phyloP scores from a whole-genome alignment of 345 rosid genomes.

The Lumnitzera littorea region DNA sequence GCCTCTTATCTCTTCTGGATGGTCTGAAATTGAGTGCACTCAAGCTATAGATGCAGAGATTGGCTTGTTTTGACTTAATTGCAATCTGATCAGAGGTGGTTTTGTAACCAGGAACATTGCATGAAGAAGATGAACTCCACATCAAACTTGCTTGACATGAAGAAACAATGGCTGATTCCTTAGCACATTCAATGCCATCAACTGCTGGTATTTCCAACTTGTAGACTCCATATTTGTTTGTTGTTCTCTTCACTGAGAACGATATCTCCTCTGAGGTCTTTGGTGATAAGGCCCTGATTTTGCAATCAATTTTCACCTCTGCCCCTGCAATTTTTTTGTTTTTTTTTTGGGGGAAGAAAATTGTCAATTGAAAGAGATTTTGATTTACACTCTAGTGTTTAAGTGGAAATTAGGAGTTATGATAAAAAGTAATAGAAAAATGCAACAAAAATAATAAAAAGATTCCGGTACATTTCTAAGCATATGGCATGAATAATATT shows the following conservation, averaged over 20 bases:
- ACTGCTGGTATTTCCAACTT: conserved; percentile 65
- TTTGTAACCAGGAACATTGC: conserved; percentile 77
- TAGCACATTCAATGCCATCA: conserved; percentile 66
- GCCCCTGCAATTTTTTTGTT: conserved; percentile 39
- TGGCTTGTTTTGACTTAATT: conserved; percentile 52
- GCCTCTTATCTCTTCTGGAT: conserved; percentile 36
- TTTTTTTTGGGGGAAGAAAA: too few relatives aligned
- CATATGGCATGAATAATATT: too few relatives aligned
- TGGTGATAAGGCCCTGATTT: conserved; percentile 53
- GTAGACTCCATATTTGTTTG: conserved; percentile 72
- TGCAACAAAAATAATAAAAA: too few relatives aligned
- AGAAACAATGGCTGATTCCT: conserved; percentile 44
- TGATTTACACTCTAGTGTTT: neutral
- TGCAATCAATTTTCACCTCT: conserved; percentile 79
- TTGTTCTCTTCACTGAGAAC: conserved; percentile 83
- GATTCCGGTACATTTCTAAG: too few relatives aligned
- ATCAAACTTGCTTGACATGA: conserved; percentile 71
- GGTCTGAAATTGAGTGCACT: conserved; percentile 75
- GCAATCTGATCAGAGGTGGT: conserved; percentile 66
- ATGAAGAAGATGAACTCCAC: conserved; percentile 44
- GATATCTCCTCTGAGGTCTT: conserved; percentile 51
- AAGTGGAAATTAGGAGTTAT: too few relatives aligned
- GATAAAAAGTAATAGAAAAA: too few relatives aligned
- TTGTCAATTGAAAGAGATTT: neutral
- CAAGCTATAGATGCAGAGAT: conserved; percentile 74